Evolutionary conservation across 352 stramenopile species (phyloP).

Genomic region (Phytophthora pini): DNA sequence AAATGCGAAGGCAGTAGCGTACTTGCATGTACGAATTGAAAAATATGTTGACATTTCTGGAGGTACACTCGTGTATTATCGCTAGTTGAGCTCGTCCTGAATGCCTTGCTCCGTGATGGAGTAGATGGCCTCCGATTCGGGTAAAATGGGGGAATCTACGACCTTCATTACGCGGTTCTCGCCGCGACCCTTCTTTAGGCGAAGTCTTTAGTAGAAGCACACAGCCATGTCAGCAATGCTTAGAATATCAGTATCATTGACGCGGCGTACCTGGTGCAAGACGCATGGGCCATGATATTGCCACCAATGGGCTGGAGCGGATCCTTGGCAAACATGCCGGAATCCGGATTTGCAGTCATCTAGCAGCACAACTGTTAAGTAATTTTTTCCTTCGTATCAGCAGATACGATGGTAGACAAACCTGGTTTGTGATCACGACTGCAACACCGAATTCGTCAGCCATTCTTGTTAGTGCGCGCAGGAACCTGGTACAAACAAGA

Average conservation of each 20-base stretch:
- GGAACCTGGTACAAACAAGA: constrained; percentile 84
- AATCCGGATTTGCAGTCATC: constrained; percentile 91
- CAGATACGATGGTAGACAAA: constrained; percentile 22
- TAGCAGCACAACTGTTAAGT: constrained; percentile 17
- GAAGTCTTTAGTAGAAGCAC: constrained; percentile 54
- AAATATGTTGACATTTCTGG: constrained; percentile 6
- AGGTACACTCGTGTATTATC: constrained; percentile 26
- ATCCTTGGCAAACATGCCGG: constrained; percentile 92
- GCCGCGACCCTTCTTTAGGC: constrained; percentile 96
- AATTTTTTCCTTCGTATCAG: too few species aligned
- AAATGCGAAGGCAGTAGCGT: background rate
- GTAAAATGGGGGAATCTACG: constrained; percentile 96
- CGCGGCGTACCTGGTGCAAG: constrained; percentile 67
- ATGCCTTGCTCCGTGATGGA: constrained; percentile 96
- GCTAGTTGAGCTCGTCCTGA: constrained; percentile 90
- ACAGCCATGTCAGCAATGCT: constrained; percentile 7
- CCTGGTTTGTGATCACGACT: constrained; percentile 91
- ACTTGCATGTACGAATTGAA: background rate
- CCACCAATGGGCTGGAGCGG: constrained; percentile 91
- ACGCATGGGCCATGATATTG: constrained; percentile 91
- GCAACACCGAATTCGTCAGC: constrained; percentile 99
- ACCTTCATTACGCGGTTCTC: constrained; percentile 99
- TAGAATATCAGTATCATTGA: background rate
- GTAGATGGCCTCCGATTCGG: constrained; percentile 98
- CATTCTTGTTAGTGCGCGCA: constrained; percentile 97